Percentiles rank a stretch among this genome's conserved stretches.
Evolutionary conservation across 768 basidiomycete genomes (phyloP).

Genomic region (Pleurotus tuoliensis): DNA sequence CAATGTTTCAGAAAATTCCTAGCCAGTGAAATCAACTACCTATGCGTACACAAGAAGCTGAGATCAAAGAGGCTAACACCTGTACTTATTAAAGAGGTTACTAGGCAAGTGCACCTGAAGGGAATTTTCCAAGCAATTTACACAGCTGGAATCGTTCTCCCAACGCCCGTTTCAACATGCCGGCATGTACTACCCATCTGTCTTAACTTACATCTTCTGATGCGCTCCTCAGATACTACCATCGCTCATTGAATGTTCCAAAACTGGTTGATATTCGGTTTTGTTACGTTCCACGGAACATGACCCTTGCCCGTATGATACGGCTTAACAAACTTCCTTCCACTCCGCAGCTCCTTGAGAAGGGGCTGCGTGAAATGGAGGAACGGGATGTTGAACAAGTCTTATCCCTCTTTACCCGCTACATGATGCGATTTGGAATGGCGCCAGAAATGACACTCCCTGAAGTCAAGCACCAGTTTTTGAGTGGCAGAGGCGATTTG

Average conservation of each 20-base stretch:
- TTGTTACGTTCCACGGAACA: constrained; percentile 78
- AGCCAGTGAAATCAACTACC: constrained; percentile 92
- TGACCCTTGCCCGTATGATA: constrained; percentile 91
- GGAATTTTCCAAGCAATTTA: constrained; percentile 97
- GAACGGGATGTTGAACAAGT: constrained; percentile 72
- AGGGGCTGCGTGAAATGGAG: constrained; percentile 86
- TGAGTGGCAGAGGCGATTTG: constrained; percentile 75
- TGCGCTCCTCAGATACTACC: constrained; percentile 64
- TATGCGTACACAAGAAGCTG: constrained; percentile 96
- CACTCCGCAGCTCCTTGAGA: constrained; percentile 23
- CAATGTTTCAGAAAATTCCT: constrained; percentile 50
- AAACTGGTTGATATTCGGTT: constrained; percentile 92
- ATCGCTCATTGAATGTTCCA: constrained; percentile 85
- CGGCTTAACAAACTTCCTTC: constrained; percentile 65
- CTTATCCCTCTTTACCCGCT: constrained; percentile 64
- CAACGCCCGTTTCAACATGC: constrained; percentile 88
- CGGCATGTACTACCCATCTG: constrained; percentile 37
- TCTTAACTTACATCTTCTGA: constrained; percentile 12
- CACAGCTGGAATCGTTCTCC: constrained; percentile 89
- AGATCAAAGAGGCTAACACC: constrained; percentile 93
- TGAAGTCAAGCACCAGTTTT: constrained; percentile 83
- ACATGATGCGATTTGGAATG: constrained; percentile 86
- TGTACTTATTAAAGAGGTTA: constrained; percentile 96
- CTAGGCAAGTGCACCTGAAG: constrained; percentile 83
- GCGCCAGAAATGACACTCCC: constrained; percentile 67